Conservation (phyloP, 441 rosid species). For the Biscutella laevigata region DNA sequence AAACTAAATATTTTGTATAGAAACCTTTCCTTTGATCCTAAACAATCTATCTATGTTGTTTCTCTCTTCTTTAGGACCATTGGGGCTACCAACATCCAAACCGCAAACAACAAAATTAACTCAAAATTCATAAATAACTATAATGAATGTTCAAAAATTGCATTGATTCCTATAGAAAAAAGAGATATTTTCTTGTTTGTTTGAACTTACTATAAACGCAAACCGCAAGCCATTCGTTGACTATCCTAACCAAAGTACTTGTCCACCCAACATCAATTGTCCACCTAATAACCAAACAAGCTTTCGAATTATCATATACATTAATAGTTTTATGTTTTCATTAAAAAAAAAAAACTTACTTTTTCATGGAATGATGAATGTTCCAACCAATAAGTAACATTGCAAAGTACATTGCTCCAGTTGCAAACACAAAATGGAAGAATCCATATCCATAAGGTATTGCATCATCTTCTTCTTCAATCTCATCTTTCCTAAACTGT, state of each 20-base stretch:
- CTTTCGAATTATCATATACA: not conserved
- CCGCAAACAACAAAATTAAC: conserved; percentile 37
- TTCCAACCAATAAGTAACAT: conserved; percentile 94
- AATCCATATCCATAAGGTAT: conserved; percentile 92
- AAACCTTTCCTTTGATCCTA: too few relatives aligned
- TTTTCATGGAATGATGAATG: conserved; percentile 64
- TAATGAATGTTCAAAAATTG: too few relatives aligned
- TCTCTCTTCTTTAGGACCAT: conserved; percentile 46
- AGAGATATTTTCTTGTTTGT: not conserved
- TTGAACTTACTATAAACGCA: conserved; percentile 72
- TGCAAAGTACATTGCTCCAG: conserved; percentile 94
- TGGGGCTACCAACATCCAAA: conserved; percentile 89
- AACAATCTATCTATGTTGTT: too few relatives aligned
- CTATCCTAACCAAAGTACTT: conserved; percentile 88
- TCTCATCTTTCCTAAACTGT: conserved; percentile 41
- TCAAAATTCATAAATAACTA: too few relatives aligned
- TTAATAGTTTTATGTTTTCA: too few relatives aligned
- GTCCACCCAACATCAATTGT: conserved; percentile 98
- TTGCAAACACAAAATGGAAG: conserved; percentile 94
- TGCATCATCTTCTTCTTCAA: conserved; percentile 40
- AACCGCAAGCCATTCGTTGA: conserved; percentile 91
- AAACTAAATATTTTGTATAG: too few relatives aligned
- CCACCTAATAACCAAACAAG: conserved; percentile 59
- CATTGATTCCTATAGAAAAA: too few relatives aligned
- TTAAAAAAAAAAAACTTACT: conserved; percentile 35